Percentiles rank a stretch among this genome's conserved stretches.
Evolutionary conservation across 208 protist genomes (phyloP).

Genomic region (Trypanosoma vivax): DNA sequence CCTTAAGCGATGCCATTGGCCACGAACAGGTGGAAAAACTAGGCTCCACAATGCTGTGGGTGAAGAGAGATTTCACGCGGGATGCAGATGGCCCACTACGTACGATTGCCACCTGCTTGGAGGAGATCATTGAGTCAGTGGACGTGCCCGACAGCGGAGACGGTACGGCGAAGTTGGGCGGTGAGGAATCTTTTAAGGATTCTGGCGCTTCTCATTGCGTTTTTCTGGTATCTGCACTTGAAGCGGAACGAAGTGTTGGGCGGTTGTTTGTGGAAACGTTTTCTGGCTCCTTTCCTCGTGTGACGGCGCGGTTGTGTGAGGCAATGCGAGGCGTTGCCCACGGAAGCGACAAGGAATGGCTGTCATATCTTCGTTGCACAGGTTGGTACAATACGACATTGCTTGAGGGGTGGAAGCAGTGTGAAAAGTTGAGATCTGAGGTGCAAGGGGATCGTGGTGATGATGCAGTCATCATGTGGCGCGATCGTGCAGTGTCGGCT

Average conservation of each 20-base stretch:
- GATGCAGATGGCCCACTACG: background rate
- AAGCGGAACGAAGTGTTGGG: background rate
- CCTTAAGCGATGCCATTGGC: background rate
- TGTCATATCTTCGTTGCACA: conserved; percentile 11
- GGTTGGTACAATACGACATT: conserved; percentile 11
- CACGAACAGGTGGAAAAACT: background rate
- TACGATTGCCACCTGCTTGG: conserved; percentile 8
- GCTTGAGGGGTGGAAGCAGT: background rate
- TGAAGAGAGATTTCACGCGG: conserved; percentile 2
- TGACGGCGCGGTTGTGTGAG: conserved; percentile 7
- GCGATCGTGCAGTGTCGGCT: background rate
- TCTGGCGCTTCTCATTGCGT: background rate
- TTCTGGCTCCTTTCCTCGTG: conserved; percentile 8
- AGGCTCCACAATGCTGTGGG: conserved; percentile 4
- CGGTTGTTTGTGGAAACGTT: conserved; percentile 13
- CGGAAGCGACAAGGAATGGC: conserved; percentile 4
- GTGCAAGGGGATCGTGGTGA: too few species aligned
- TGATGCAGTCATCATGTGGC: background rate
- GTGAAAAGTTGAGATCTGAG: background rate
- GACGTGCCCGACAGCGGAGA: background rate
- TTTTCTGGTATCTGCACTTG: background rate
- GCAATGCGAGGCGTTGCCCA: background rate
- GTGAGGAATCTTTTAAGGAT: conserved; percentile 2
- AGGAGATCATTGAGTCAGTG: background rate
- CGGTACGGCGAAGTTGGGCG: background rate